Base-by-base conservation (phyloP, 441 rosid species). In the Gossypium lobatum region DNA sequence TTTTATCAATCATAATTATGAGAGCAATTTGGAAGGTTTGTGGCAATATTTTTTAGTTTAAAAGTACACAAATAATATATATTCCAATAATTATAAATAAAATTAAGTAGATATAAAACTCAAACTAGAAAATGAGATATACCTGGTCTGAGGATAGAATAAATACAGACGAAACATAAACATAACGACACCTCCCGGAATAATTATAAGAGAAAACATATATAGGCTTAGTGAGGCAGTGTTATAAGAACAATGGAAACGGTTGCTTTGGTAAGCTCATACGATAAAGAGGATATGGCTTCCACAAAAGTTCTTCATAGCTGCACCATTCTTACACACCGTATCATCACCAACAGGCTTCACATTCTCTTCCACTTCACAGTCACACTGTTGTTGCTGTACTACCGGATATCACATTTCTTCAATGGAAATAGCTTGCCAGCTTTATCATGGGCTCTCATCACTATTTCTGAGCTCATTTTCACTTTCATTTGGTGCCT, bases 401-500 rank as follows among this genome's bases (percentile, higher is more conserved):
- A 46, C 52, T 46, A 46, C 52, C 52, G 52, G 52, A 4, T 63
- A 16, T 42, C 21, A 2, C 78, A 69, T 65, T 63, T 83, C 64
- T 77, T 50, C 46, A 46, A 37, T 14, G 66, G 69, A 62, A 9
- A 69, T 14, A 20, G 69, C 6, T 7, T 18, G 11, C 76, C 50
- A 4, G 26, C 62, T 11, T 52, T 71, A 4, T 71, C 81, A 60
- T 79, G 81, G 82, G 73, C 60, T 55, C 60, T 55, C 25, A 55
- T 55, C 25, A 55, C 60, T 20, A 9, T 55, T 1, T 55, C 60
- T 2, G 85, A 85, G 71, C 64, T 83, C 3, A 28, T 77, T 8
- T 83, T 83, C 6, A 65, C 80, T 9, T 77, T 83, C 68, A 63
- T 23, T 1, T 86, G 87, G 87, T 26, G 72, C 7, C 64, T 80